Evolutionary conservation across 805 yeast genomes (phyloP).

Genomic region (Zygotorulaspora sp.): DNA sequence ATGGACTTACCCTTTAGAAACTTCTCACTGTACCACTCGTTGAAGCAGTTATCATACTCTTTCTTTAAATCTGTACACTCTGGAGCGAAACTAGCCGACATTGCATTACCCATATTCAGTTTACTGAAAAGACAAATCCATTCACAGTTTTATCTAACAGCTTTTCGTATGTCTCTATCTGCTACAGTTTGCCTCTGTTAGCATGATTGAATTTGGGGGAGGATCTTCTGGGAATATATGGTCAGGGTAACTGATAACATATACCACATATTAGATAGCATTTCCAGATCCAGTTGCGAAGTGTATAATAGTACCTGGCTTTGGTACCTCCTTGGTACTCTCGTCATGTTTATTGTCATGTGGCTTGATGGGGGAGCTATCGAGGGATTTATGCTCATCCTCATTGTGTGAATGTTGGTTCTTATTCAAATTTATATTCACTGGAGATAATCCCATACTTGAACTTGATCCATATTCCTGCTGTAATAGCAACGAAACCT

Average conservation of each 20-base stretch:
- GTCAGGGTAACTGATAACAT: constrained; percentile 2
- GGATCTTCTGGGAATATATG: too few relatives aligned
- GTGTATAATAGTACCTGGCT: constrained; percentile 28
- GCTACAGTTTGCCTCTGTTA: too few relatives aligned
- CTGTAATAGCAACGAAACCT: constrained; percentile 31
- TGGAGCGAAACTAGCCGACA: constrained; percentile 92
- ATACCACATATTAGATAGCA: too few relatives aligned
- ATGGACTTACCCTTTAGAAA: constrained; percentile 52
- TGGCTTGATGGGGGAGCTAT: constrained; percentile 24
- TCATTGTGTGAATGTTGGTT: neutral
- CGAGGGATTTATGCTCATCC: constrained; percentile 12
- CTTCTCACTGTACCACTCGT: constrained; percentile 89
- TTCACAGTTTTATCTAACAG: too few relatives aligned
- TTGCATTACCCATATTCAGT: constrained; percentile 55
- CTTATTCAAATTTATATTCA: constrained; percentile 3
- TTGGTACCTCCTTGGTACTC: constrained; percentile 22
- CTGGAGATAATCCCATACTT: constrained; percentile 29
- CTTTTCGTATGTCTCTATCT: too few relatives aligned
- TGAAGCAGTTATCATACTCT: constrained; percentile 88
- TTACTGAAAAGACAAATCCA: too few relatives aligned
- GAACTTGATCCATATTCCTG: constrained; percentile 35
- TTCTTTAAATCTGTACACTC: constrained; percentile 87
- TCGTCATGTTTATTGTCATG: constrained; percentile 15
- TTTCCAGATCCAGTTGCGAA: constrained; percentile 14
- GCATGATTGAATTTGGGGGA: too few relatives aligned